Base-by-base conservation (phyloP, 192 early-diverging fungal species). In the Thamnidium elegans region DNA sequence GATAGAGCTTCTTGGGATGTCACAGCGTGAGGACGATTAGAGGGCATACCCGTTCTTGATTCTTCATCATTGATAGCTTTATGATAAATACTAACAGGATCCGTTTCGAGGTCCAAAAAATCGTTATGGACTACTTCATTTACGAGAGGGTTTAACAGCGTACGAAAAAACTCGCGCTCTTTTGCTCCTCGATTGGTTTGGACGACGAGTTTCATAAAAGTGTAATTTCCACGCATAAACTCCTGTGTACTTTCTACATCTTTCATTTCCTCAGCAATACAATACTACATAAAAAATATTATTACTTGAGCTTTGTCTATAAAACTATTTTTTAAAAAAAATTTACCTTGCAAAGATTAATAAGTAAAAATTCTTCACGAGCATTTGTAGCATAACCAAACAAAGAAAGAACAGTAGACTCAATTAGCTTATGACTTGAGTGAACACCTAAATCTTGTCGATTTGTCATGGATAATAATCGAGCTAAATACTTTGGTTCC, bases 301-400 rank as follows among this genome's bases (percentile, higher is more conserved):
- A 32, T 7, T 9, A 6, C 3, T 7, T 4, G 32, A 47, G 20
- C 7, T 21, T 44, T 43, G 26, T 26, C 26, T 26, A 21, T 45
- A 42, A 58, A 19, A 26, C 26, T 58, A 1, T 31, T 39, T 36
- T 0, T 50, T 9, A 52, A 9, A 8, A 43, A 19, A n/a, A 46
- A 36, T 32, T 75, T 60, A 89, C 87, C 78, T 94, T 90, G 72
- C 98, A 95, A 55, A 99, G 76, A 73, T 92, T 94, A 45, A 99
- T 86, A 62, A 99, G 74, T 39, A 99, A 72, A 63, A 94, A 99
- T 80, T 99, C 98, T 62, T 99, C 97, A 21, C 96, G 81, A n/a
- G 87, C 80, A 73, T 97, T 94, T 71, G 98, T 97, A 1, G 95
- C 98, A 81, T 96, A 99, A 4, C 96, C 95, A 78, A 92, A 99